Evolutionary conservation across 106 monocot species (phyloP).

Genomic region (Dendrobium huoshanense): DNA sequence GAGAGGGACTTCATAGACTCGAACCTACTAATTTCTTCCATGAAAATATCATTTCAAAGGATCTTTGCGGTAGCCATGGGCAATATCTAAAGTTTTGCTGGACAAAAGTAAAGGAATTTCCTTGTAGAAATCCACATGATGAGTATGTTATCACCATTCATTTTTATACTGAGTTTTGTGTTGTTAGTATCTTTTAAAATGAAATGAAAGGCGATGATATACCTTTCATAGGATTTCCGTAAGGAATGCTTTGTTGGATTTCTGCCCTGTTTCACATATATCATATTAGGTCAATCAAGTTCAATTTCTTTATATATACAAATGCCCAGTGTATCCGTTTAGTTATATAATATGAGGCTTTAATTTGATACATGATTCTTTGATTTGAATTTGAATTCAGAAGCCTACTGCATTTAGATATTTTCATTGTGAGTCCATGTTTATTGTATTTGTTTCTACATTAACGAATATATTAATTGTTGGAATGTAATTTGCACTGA

Average conservation of each 20-base stretch:
- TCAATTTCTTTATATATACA: not conserved
- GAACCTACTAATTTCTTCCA: conserved; percentile 30
- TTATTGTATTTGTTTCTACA: not conserved
- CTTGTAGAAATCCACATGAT: not conserved
- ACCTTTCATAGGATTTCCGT: no score
- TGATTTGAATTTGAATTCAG: not conserved
- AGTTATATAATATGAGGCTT: not conserved
- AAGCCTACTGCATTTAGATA: not conserved
- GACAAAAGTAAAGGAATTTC: not conserved
- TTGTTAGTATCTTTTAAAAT: no score
- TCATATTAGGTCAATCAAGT: not conserved
- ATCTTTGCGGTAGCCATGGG: conserved; percentile 37
- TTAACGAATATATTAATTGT: not conserved
- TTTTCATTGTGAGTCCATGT: not conserved
- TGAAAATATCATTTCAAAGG: conserved; percentile 52
- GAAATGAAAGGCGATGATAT: no score
- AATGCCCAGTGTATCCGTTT: not conserved
- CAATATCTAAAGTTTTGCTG: not conserved
- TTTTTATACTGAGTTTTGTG: not conserved
- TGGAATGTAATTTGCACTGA: no score
- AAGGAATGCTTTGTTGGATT: no score
- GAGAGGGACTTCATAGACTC: conserved; percentile 68
- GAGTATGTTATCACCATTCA: not conserved
- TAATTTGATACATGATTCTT: not conserved
- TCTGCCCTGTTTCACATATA: not conserved